Percentiles rank a stretch among this genome's conserved stretches.
phyloP scores from a whole-genome alignment of 371 early-diverging fungal species.

The Mucor racemosus region DNA sequence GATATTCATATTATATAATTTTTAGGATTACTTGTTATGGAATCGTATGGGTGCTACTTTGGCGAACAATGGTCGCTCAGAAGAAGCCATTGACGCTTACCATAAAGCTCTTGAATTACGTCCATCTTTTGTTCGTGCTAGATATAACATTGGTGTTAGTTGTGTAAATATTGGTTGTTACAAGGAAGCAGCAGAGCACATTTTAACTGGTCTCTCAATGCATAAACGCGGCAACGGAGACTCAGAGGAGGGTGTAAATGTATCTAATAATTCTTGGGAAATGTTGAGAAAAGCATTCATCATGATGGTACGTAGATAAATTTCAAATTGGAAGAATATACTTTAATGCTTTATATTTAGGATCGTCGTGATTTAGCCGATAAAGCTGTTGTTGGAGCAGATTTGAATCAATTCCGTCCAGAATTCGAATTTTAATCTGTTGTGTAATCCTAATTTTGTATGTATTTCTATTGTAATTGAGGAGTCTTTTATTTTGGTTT shows the following conservation, averaged over 20 bases:
- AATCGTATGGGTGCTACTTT: constrained; percentile 96
- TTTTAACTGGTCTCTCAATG: constrained; percentile 85
- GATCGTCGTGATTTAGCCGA: constrained; percentile 63
- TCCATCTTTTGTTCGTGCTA: constrained; percentile 93
- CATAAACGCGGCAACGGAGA: constrained; percentile 65
- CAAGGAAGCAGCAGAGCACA: constrained; percentile 93
- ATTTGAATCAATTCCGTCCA: constrained; percentile 63
- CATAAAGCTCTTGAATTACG: constrained; percentile 91
- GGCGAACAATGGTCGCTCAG: constrained; percentile 84
- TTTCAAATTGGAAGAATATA: not conserved
- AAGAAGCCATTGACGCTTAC: constrained; percentile 93
- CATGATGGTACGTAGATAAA: constrained; percentile 57
- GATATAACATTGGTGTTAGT: constrained; percentile 94
- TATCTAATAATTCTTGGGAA: constrained; percentile 68
- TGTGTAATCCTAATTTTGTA: not conserved
- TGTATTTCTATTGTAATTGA: constrained; percentile 2
- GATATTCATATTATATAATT: not conserved
- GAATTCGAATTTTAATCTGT: constrained; percentile 64
- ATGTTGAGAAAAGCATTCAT: constrained; percentile 66
- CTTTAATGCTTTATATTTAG: constrained; percentile 21
- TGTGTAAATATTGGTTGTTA: constrained; percentile 93
- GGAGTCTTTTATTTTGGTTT: not conserved
- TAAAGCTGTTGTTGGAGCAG: constrained; percentile 62
- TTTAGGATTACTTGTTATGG: constrained; percentile 93
- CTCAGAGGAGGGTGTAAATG: constrained; percentile 63